Percentiles rank a stretch among this genome's conserved stretches.
Conservation (phyloP, 2,329 filamentous ascomycete genomes). For the Coniella vitis region DNA sequence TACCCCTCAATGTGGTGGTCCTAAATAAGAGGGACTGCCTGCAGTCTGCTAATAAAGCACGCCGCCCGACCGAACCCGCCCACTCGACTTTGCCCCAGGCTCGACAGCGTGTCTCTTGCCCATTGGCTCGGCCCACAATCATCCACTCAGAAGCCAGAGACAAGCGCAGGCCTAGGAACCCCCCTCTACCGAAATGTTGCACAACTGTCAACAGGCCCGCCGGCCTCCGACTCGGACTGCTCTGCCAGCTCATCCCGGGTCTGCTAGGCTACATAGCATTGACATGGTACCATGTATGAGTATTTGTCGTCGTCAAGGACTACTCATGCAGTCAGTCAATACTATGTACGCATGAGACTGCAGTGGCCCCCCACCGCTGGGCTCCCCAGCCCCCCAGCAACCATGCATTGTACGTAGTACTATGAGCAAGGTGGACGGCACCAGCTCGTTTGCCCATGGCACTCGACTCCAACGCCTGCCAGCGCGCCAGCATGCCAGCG, state of each 20-base stretch:
- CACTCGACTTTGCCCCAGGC: neutral
- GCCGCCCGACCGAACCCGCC: neutral
- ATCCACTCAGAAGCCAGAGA: neutral
- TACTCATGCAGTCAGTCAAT: slow-evolving; percentile 3
- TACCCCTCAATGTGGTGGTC: too few relatives aligned
- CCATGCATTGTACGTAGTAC: too few relatives aligned
- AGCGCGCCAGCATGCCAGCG: neutral
- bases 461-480: neutral
- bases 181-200: neutral
- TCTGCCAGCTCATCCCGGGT: slow-evolving; percentile 5
- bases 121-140: neutral
- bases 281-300: too few relatives aligned
- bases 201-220: neutral
- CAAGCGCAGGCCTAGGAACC: neutral
- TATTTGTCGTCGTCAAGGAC: neutral
- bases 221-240: neutral
- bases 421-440: slow-evolving; percentile 6
- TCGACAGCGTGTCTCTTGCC: slow-evolving; percentile 1
- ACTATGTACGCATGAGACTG: neutral
- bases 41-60: too few relatives aligned
- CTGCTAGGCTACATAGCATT: neutral
- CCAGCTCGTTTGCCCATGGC: neutral
- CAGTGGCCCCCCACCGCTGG: too few relatives aligned
- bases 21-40: too few relatives aligned
- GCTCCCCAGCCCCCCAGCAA: too few relatives aligned